phyloP scores from a whole-genome alignment of 371 early-diverging fungal genomes.

The Zancudomyces culisetae region DNA sequence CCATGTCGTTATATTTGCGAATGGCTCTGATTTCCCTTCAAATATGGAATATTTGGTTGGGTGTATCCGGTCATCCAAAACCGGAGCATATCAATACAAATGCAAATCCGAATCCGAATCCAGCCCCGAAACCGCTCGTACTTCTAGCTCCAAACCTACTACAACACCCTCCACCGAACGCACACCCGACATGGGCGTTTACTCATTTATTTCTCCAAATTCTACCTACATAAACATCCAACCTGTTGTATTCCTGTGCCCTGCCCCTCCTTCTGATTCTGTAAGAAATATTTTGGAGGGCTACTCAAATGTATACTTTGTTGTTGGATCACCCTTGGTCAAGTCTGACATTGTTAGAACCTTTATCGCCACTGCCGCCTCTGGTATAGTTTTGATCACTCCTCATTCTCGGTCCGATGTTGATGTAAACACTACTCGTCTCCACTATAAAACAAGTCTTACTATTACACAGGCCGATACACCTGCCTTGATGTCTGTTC shows the following conservation, averaged over 20 bases:
- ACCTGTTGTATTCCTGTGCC: conserved; percentile 38
- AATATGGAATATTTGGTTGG: conserved; percentile 29
- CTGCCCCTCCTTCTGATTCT: conserved; percentile 19
- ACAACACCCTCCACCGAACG: background rate
- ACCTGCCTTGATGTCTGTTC: conserved; percentile 32
- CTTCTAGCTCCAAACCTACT: background rate
- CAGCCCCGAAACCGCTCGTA: background rate
- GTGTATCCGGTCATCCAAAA: conserved; percentile 21
- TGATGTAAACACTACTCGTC: background rate
- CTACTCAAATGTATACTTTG: conserved; percentile 30
- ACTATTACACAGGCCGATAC: conserved; percentile 27
- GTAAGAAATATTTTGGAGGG: conserved; percentile 21
- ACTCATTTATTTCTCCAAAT: background rate
- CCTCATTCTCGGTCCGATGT: background rate
- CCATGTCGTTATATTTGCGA: conserved; percentile 28
- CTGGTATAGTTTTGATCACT: conserved; percentile 31
- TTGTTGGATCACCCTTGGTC: conserved; percentile 34
- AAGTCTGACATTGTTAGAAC: conserved; percentile 34
- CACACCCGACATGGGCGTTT: background rate
- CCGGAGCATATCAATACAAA: background rate
- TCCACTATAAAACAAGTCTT: background rate
- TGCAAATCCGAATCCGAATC: background rate
- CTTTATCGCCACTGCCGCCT: conserved; percentile 27
- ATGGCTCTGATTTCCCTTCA: conserved; percentile 22
- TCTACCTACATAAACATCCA: conserved; percentile 2